Conservation (phyloP, 2,329 filamentous ascomycete species). For the Lachnellula occidentalis region DNA sequence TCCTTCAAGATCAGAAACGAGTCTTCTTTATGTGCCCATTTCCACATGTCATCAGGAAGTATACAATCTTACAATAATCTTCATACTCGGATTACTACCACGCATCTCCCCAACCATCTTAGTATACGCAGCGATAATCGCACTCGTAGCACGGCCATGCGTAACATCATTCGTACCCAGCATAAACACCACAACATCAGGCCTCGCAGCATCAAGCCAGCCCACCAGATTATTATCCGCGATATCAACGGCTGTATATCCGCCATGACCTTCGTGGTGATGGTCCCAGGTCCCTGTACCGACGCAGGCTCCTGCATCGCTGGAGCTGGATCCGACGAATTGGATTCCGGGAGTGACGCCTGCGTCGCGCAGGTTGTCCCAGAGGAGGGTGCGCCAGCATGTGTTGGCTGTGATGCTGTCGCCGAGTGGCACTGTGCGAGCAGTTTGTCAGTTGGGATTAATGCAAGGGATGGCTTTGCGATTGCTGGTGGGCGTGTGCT, state of each 20-base stretch:
- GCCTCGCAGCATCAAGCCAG: slow-evolving; percentile 35
- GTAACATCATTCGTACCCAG: slow-evolving; percentile 42
- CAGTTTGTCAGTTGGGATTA: background rate
- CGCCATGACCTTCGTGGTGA: slow-evolving; percentile 41
- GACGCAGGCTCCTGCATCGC: slow-evolving; percentile 34
- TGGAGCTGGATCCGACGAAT: slow-evolving; percentile 38
- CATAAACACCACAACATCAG: slow-evolving; percentile 42
- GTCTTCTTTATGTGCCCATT: background rate
- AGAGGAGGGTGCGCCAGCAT: slow-evolving; percentile 40
- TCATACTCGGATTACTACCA: slow-evolving; percentile 33
- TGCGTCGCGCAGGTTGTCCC: slow-evolving; percentile 35
- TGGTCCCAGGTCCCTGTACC: slow-evolving; percentile 33
- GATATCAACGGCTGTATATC: slow-evolving; percentile 39
- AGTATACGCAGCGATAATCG: slow-evolving; percentile 37
- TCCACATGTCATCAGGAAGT: background rate
- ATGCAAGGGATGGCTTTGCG: background rate
- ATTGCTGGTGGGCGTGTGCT: background rate
- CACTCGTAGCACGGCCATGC: slow-evolving; percentile 21
- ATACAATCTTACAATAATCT: slow-evolving; percentile 35
- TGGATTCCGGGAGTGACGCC: slow-evolving; percentile 33
- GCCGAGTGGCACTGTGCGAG: slow-evolving; percentile 33
- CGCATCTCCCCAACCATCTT: slow-evolving; percentile 37
- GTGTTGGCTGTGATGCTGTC: slow-evolving; percentile 43
- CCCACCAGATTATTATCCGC: slow-evolving; percentile 36
- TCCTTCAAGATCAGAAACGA: background rate